Conservation (phyloP, 1,284 basidiomycete species). For the Vanrija pseudolonga region DNA sequence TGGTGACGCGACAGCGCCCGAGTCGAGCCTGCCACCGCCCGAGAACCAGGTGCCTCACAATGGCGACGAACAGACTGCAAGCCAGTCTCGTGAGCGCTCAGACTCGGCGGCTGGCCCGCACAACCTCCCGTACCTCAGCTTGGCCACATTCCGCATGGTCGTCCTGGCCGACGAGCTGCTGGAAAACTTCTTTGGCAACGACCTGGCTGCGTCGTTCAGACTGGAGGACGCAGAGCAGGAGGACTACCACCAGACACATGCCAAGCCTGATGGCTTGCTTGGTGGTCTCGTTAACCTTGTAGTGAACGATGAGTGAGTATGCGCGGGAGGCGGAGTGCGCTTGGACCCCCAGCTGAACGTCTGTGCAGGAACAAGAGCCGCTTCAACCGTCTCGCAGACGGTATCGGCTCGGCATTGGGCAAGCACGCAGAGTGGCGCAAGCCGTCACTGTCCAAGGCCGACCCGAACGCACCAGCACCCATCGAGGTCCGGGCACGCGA, state of each 20-base stretch:
- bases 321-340: no score
- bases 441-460: slow-evolving; percentile 80
- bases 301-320: slow-evolving; percentile 64
- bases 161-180: slow-evolving; percentile 90
- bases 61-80: slow-evolving; percentile 49
- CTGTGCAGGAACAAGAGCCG: slow-evolving; percentile 41
- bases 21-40: slow-evolving; percentile 49
- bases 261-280: slow-evolving; percentile 58
- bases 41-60: slow-evolving; percentile 30
- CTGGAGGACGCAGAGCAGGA: slow-evolving; percentile 63
- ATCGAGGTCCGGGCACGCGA: slow-evolving; percentile 79
- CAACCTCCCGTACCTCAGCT: slow-evolving; percentile 78
- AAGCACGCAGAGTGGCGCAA: slow-evolving; percentile 60
- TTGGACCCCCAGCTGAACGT: not conserved
- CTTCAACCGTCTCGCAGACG: slow-evolving; percentile 67
- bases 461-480: slow-evolving; percentile 55
- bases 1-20: slow-evolving; percentile 73
- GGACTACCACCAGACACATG: slow-evolving; percentile 54
- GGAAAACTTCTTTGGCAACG: slow-evolving; percentile 89
- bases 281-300: slow-evolving; percentile 84
- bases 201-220: slow-evolving; percentile 80
- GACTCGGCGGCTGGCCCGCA: slow-evolving; percentile 42
- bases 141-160: slow-evolving; percentile 88
- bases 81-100: slow-evolving; percentile 55
- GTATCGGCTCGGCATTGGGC: slow-evolving; percentile 86